Percentiles rank a stretch among this genome's conserved stretches.
These are phyloP conservation scores for Populus pruinosa DNA, from an alignment of 345 rosid species.

Conservation along the genomic window DNA sequence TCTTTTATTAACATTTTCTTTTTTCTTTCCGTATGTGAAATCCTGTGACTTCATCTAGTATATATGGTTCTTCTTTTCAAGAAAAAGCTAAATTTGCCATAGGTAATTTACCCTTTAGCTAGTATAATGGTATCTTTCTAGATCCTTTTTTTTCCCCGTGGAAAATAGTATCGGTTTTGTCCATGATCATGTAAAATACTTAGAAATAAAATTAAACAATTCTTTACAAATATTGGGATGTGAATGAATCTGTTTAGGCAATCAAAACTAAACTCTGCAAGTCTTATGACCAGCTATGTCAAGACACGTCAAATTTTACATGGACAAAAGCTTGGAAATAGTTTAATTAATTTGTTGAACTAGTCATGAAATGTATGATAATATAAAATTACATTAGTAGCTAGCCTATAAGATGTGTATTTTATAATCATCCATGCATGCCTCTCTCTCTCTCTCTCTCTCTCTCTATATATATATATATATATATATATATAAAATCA, in stretches of 20 bases:
- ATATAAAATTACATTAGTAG: not conserved
- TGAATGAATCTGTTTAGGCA: not conserved
- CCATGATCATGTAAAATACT: not conserved
- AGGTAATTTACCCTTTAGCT: not conserved
- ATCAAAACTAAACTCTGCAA: not conserved
- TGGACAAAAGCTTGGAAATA: not conserved
- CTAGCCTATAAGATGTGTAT: conserved; percentile 11
- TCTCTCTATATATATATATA: too few species aligned
- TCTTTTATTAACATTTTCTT: not conserved
- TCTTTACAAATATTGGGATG: not conserved
- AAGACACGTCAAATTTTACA: not conserved
- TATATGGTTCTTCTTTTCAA: not conserved
- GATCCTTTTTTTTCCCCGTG: not conserved
- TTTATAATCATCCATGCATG: not conserved
- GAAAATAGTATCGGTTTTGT: not conserved
- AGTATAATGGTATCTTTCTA: not conserved
- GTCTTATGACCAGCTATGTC: not conserved
- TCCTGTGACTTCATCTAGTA: not conserved
- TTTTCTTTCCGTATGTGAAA: not conserved
- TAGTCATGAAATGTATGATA: not conserved
- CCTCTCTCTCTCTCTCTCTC: too few species aligned
- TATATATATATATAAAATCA: not conserved
- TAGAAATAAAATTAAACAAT: not conserved
- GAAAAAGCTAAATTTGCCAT: not conserved
- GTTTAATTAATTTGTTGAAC: not conserved